Percentiles rank a stretch among this genome's conserved stretches.
Conservation (phyloP, 1,284 basidiomycete genomes). For the Moesziomyces sp. region DNA sequence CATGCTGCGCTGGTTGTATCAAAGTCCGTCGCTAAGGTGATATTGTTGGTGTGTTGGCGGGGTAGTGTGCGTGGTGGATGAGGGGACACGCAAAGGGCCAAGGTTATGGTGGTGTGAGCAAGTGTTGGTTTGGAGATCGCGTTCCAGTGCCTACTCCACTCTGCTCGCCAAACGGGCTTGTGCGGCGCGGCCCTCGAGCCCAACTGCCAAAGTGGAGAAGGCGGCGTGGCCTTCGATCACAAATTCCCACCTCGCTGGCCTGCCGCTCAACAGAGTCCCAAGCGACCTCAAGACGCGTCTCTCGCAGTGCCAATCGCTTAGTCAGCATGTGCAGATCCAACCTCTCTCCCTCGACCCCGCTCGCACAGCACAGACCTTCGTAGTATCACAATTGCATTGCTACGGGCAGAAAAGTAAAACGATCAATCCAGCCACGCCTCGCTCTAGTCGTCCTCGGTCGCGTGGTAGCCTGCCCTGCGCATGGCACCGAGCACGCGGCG, state of each 20-base stretch:
- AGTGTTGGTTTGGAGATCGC: constrained; percentile 13
- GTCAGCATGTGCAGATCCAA: constrained; percentile 4
- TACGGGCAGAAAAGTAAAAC: not conserved
- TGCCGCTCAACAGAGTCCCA: not conserved
- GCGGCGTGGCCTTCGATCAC: constrained; percentile 54
- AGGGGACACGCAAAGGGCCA: not conserved
- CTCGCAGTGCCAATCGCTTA: not conserved
- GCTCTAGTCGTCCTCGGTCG: constrained; percentile 55
- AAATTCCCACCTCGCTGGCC: constrained; percentile 2
- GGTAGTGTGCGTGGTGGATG: not conserved
- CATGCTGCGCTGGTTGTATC: constrained; percentile 4
- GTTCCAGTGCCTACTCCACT: not conserved
- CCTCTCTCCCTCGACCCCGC: not conserved
- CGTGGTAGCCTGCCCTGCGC: constrained; percentile 65
- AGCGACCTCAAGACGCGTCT: constrained; percentile 1
- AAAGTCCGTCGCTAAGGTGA: not conserved
- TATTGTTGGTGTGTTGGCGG: not conserved
- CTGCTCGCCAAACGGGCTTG: constrained; percentile 15
- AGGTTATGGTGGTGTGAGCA: not conserved
- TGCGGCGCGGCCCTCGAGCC: constrained; percentile 11
- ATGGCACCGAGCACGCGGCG: constrained; percentile 65
- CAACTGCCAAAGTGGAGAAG: constrained; percentile 22
- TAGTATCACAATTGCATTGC: constrained; percentile 7
- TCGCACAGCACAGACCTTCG: not conserved
- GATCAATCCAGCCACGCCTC: not conserved